Evolutionary conservation across 2,329 filamentous ascomycete species (phyloP), one percentile per base, ranked within the genome.

Genomic region (Fusarium goolgardi): DNA sequence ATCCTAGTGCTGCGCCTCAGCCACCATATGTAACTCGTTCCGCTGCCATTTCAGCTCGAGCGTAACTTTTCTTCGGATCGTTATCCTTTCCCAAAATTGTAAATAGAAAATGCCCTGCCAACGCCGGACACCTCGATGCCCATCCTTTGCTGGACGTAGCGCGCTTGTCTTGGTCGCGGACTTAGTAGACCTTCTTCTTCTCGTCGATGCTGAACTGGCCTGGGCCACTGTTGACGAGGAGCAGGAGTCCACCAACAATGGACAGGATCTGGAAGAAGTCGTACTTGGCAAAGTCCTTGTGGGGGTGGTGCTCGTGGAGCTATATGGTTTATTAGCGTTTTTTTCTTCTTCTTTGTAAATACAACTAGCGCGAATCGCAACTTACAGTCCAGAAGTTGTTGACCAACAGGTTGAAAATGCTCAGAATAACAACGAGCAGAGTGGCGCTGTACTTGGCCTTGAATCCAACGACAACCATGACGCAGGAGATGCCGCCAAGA

Each of bases 251-350:
- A 70, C 96, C 96, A 71, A 98, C 95, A 78, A 99, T 99, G 53
- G 96, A 99, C 56, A 99, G 86, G 75, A 98, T 97, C 85, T 99
- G 96, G 90, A 99, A 99, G 86, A 99, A 99, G 81, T 99, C 96
- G 88, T 99, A 99, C 84, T 99, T 99, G 85, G 96, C 96, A 78
- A 99, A 99, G 82, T 99, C 96, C 88, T 98, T 98, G 87, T 98
- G 95, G 49, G 96, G 96, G 85, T 99, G 96, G 84, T 97, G 92
- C 73, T 95, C 91, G 84, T 98, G 95, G 72, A 99, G 93, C 92
- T 97, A 71, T 20, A 5, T 45, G 44, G 29, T 12, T 60, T 15
- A 34, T 69, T 58, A 62, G 54, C n/a, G 32, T 45, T 40, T 27
- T 10, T n/a, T n/a, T n/a, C n/a, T n/a, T 10, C n/a, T 20, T 25